Conservation (phyloP, 352 stramenopile genomes). For the Chloridella minuta region DNA sequence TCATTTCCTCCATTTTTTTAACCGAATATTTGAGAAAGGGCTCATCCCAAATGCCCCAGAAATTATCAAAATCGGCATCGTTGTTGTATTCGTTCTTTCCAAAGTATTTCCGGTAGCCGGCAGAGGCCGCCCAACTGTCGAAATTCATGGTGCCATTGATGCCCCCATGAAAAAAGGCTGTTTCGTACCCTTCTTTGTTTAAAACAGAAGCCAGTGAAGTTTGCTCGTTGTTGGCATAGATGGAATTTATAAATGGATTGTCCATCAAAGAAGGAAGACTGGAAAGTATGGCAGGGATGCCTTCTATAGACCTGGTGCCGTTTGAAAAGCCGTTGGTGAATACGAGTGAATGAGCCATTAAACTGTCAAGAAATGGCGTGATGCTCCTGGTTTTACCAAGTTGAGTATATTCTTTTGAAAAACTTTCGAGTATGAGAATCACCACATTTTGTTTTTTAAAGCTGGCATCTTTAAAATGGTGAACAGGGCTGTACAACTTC, state of each 20-base stretch:
- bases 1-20: neutral
- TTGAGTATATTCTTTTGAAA: neutral
- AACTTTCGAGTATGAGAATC: neutral
- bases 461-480: neutral
- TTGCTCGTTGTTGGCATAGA: neutral
- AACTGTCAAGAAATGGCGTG: neutral
- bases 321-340: neutral
- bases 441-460: slow-evolving; percentile 6
- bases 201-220: neutral
- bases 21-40: neutral
- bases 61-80: neutral
- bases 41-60: neutral
- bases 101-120: neutral
- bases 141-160: neutral
- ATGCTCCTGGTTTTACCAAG: neutral
- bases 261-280: neutral
- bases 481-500: neutral
- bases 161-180: neutral
- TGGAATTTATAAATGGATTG: neutral
- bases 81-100: neutral
- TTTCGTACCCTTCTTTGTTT: neutral
- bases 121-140: neutral
- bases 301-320: neutral
- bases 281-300: neutral
- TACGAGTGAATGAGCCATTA: neutral